Evolutionary conservation across 108 stramenopile species (phyloP).

Genomic region (Thalassiosira profunda): DNA sequence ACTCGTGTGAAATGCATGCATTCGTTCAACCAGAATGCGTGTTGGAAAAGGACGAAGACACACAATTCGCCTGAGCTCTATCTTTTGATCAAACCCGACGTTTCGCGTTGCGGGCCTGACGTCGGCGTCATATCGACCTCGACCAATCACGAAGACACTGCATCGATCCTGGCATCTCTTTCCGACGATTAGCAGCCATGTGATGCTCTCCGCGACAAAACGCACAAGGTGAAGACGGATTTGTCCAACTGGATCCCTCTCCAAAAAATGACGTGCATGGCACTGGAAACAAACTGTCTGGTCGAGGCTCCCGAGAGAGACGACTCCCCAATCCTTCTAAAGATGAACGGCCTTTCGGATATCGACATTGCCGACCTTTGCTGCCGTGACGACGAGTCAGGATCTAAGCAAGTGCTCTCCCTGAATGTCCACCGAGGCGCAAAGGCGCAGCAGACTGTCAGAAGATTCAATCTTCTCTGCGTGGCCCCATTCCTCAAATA

Average conservation of each 20-base stretch:
- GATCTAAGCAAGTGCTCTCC: background rate
- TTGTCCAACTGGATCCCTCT: conserved; percentile 20
- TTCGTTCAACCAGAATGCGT: conserved; percentile 59
- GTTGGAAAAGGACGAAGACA: conserved; percentile 53
- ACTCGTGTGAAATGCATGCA: conserved; percentile 46
- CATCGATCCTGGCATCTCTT: conserved; percentile 46
- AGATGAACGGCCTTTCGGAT: conserved; percentile 39
- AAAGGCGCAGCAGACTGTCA: conserved; percentile 50
- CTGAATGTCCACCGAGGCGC: conserved; percentile 43
- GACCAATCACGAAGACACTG: conserved; percentile 34
- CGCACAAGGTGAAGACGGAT: conserved; percentile 18
- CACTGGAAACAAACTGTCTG: conserved; percentile 14
- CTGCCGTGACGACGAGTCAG: conserved; percentile 23
- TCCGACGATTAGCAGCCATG: conserved; percentile 67
- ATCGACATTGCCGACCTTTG: conserved; percentile 33
- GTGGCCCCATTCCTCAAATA: conserved; percentile 54
- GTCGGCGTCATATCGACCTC: conserved; percentile 59
- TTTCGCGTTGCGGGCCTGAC: conserved; percentile 59
- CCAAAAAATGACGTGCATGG: conserved; percentile 13
- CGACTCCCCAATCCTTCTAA: conserved; percentile 31
- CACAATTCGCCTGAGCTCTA: conserved; percentile 46
- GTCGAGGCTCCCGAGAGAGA: conserved; percentile 33
- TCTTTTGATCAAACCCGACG: conserved; percentile 61
- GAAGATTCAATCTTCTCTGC: conserved; percentile 55
- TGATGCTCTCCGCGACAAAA: conserved; percentile 53